phyloP scores from a whole-genome alignment of 805 yeast genomes.

The Saccharomycopsis lassenensis region DNA sequence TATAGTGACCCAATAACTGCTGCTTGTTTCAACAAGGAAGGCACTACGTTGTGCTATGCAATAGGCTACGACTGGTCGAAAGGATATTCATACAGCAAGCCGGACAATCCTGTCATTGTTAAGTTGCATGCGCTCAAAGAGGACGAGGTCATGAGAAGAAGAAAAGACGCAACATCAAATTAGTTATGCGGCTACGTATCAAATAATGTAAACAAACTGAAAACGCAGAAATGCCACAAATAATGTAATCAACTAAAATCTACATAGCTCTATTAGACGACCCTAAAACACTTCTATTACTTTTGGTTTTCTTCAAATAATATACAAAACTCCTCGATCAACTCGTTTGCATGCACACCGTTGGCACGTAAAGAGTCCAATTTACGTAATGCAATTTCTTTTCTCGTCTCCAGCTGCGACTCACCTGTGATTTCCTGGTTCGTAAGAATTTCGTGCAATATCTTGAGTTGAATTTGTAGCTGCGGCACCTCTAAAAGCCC shows the following conservation, averaged over 20 bases:
- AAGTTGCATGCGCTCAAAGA: conserved; percentile 80
- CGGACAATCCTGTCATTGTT: conserved; percentile 62
- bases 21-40: conserved; percentile 72
- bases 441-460: conserved; percentile 36
- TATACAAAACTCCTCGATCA: conserved; percentile 53
- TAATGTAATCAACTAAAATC: no score
- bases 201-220: no score
- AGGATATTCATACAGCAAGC: conserved; percentile 70
- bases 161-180: no score
- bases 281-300: no score
- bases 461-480: conserved; percentile 44
- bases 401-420: conserved; percentile 28
- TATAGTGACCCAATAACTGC: conserved; percentile 61
- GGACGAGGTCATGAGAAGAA: conserved; percentile 45
- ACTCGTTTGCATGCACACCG: conserved; percentile 50
- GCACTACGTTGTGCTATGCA: conserved; percentile 83
- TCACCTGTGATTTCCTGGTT: conserved; percentile 23
- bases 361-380: conserved; percentile 44
- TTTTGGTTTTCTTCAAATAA: conserved; percentile 11
- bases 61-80: conserved; percentile 93
- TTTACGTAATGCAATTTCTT: conserved; percentile 46
- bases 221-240: no score
- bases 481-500: conserved; percentile 36
- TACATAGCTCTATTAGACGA: no score
- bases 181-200: no score